These are phyloP conservation scores for Colletotrichum camelliae DNA, from an alignment of 2,329 filamentous ascomycete genomes.

Conservation along the genomic window DNA sequence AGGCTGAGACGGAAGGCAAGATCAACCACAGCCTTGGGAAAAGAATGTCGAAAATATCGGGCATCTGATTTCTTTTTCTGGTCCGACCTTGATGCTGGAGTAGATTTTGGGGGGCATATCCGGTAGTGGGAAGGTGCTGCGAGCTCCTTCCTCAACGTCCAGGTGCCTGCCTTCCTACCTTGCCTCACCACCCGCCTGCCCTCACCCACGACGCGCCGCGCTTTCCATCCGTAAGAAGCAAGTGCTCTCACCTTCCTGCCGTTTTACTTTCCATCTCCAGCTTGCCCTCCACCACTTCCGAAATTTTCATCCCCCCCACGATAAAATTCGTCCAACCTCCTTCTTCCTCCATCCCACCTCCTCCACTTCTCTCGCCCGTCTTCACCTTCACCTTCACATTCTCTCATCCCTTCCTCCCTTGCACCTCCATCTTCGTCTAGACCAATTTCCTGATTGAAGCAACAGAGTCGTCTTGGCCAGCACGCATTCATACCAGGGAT, in stretches of 20 bases:
- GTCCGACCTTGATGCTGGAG: neutral
- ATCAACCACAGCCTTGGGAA: neutral
- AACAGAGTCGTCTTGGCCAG: constrained; percentile 10
- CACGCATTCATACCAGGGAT: constrained; percentile 12
- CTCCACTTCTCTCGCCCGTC: neutral
- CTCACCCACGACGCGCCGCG: neutral
- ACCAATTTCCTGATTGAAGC: neutral
- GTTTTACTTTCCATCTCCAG: neutral
- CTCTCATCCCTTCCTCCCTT: neutral
- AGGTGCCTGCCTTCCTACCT: neutral
- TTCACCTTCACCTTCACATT: neutral
- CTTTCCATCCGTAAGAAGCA: neutral
- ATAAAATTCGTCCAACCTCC: neutral
- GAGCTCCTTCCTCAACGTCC: neutral
- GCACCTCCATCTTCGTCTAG: neutral
- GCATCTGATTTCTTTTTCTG: neutral
- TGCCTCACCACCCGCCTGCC: neutral
- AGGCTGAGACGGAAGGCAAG: neutral
- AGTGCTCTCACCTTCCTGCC: neutral
- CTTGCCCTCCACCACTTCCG: neutral
- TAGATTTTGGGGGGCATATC: neutral
- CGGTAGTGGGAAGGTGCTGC: neutral
- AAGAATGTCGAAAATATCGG: neutral
- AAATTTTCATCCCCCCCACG: neutral
- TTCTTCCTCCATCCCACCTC: neutral